A percentile compares a stretch with the other conserved stretches of the same genome.
phyloP scores from a whole-genome alignment of 169 alveolate species.

The Babesia caballi region DNA sequence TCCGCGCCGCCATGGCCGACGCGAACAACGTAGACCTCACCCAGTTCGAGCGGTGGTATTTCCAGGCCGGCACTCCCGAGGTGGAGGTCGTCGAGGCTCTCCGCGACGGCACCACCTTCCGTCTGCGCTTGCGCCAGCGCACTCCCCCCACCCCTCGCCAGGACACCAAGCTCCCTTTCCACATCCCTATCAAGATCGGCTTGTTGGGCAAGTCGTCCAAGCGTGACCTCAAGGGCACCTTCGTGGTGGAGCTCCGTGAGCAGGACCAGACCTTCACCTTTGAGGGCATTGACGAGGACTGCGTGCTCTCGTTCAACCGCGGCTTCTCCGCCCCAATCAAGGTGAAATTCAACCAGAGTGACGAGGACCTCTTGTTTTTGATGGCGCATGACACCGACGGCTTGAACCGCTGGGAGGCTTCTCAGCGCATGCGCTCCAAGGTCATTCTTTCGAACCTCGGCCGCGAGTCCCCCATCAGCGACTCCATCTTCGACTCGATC shows the following conservation, averaged over 20 bases:
- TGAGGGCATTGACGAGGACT: conserved; percentile 74
- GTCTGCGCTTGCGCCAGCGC: conserved; percentile 77
- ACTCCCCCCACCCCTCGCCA: conserved; percentile 87
- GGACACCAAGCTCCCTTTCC: conserved; percentile 81
- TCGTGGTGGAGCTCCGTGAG: conserved; percentile 74
- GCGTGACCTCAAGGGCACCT: conserved; percentile 61
- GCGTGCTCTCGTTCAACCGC: conserved; percentile 84
- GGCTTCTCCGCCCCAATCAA: conserved; percentile 90
- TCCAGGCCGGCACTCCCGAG: conserved; percentile 78
- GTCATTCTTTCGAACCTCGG: conserved; percentile 21
- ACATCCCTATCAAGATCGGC: conserved; percentile 86
- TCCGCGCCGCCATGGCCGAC: conserved; percentile 88
- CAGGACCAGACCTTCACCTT: conserved; percentile 77
- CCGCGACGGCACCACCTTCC: conserved; percentile 64
- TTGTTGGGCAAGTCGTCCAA: conserved; percentile 74
- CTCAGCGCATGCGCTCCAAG: conserved; percentile 48
- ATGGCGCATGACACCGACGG: conserved; percentile 86
- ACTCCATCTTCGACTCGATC: conserved; percentile 20
- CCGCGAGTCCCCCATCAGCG: not conserved
- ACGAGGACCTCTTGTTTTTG: conserved; percentile 80
- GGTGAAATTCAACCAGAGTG: conserved; percentile 78
- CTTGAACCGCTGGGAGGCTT: conserved; percentile 73
- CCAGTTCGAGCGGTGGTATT: conserved; percentile 89
- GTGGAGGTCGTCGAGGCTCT: conserved; percentile 59
- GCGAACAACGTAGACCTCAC: conserved; percentile 80